A percentile compares a stretch with the other conserved stretches of the same genome.
phyloP scores from a whole-genome alignment of 345 rosid genomes.

The Aethionema arabicum region DNA sequence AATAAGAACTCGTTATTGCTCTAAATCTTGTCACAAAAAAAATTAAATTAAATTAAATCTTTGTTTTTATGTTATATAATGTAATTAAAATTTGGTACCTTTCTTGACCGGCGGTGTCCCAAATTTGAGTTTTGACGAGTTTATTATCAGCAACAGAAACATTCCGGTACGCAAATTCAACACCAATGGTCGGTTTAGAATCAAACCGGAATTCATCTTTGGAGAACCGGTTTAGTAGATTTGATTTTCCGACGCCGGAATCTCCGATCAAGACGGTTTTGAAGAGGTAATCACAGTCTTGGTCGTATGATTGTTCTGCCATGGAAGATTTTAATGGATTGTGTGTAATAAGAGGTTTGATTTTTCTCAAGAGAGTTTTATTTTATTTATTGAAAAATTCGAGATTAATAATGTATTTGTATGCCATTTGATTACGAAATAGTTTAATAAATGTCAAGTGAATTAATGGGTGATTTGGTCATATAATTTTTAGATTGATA shows the following conservation, averaged over 20 bases:
- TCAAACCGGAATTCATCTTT: slow-evolving; percentile 72
- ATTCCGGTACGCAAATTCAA: slow-evolving; percentile 80
- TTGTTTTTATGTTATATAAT: neutral
- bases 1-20: slow-evolving; percentile 88
- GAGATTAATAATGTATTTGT: no score
- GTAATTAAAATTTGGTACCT: slow-evolving; percentile 44
- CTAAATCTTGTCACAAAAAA: slow-evolving; percentile 51
- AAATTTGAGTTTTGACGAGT: slow-evolving; percentile 80
- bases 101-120: slow-evolving; percentile 98
- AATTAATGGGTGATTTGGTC: no score
- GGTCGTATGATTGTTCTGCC: slow-evolving; percentile 61
- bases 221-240: slow-evolving; percentile 74
- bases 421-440: no score
- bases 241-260: slow-evolving; percentile 86
- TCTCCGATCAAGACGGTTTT: slow-evolving; percentile 83
- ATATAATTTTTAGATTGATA: no score
- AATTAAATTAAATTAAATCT: neutral
- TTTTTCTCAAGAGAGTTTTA: neutral
- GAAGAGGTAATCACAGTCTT: slow-evolving; percentile 84
- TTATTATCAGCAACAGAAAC: slow-evolving; percentile 64
- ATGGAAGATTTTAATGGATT: neutral
- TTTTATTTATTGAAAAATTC: no score
- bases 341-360: slow-evolving; percentile 15
- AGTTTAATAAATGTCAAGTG: no score
- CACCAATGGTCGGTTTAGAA: slow-evolving; percentile 91